Percentiles rank a stretch among this genome's conserved stretches.
Evolutionary conservation across 2,329 filamentous ascomycete genomes (phyloP).

Genomic region (Phialocephala sp.): DNA sequence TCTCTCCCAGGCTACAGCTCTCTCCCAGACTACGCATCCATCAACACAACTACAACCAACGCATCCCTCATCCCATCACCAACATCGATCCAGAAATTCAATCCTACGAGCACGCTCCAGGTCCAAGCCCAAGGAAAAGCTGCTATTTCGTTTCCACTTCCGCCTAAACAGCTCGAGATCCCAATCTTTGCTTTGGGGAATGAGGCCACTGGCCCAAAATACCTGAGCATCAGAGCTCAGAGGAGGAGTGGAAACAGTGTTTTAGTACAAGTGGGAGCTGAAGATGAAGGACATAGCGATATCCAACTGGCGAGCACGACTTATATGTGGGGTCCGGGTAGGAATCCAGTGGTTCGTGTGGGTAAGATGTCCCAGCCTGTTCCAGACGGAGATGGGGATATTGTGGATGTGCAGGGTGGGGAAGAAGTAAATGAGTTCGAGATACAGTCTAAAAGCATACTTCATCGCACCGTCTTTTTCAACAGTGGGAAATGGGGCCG

Average conservation of each 20-base stretch:
- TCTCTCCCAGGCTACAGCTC: not conserved
- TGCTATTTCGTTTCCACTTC: slow-evolving; percentile 50
- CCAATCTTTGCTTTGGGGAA: slow-evolving; percentile 45
- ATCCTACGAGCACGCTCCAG: slow-evolving; percentile 52
- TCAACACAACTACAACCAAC: slow-evolving; percentile 16
- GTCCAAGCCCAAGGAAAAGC: slow-evolving; percentile 54
- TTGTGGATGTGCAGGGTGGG: not conserved
- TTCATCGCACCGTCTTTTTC: slow-evolving; percentile 55
- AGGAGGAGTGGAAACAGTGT: slow-evolving; percentile 46
- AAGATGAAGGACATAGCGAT: not conserved
- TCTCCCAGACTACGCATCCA: slow-evolving; percentile 17
- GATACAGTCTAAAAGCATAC: not conserved
- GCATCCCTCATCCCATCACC: slow-evolving; percentile 9
- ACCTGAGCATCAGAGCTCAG: slow-evolving; percentile 56
- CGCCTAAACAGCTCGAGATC: slow-evolving; percentile 48
- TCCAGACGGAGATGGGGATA: not conserved
- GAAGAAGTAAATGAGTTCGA: slow-evolving; percentile 5
- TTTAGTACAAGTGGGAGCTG: not conserved
- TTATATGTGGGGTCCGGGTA: not conserved
- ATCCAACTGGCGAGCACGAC: not conserved
- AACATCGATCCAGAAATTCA: slow-evolving; percentile 42
- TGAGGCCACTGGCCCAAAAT: slow-evolving; percentile 45
- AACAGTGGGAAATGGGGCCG: slow-evolving; percentile 52
- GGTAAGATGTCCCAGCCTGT: not conserved
- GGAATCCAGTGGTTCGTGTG: not conserved